phyloP scores from a whole-genome alignment of 2,329 filamentous ascomycete species.

The Fonsecaea nubica region DNA sequence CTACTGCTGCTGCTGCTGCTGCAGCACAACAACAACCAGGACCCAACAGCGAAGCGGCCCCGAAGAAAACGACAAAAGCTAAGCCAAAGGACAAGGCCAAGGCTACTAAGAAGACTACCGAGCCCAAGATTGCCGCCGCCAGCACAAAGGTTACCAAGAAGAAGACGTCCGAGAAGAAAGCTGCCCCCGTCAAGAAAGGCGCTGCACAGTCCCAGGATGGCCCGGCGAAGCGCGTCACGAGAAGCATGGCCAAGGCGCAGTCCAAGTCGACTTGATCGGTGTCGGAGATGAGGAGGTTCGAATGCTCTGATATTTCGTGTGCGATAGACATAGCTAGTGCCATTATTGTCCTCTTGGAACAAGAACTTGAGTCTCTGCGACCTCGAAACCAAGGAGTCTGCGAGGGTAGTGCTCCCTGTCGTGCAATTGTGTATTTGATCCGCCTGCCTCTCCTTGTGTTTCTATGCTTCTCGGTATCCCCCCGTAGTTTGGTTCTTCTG shows the following conservation, averaged over 20 bases:
- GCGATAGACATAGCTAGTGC: neutral
- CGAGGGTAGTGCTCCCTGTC: neutral
- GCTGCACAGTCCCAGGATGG: neutral
- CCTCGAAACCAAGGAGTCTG: no score
- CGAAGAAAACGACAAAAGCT: neutral
- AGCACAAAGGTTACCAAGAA: constrained; percentile 3
- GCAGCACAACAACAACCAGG: neutral
- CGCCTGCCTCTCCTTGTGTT: no score
- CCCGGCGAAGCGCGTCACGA: neutral
- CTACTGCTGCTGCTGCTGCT: neutral
- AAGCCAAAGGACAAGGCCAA: neutral
- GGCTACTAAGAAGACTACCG: neutral
- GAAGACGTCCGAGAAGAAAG: constrained; percentile 1
- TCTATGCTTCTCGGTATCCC: neutral
- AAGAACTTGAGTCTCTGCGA: no score
- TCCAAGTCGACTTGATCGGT: neutral
- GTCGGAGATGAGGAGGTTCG: neutral
- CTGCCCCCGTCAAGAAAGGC: neutral
- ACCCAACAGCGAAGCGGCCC: neutral
- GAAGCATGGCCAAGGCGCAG: neutral
- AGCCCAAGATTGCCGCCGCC: neutral
- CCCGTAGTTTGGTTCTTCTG: neutral
- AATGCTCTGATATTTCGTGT: neutral
- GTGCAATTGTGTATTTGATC: neutral
- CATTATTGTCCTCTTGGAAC: neutral